Base-by-base conservation (phyloP, 75 land plant species). In the Adiantum capillusveneris region DNA sequence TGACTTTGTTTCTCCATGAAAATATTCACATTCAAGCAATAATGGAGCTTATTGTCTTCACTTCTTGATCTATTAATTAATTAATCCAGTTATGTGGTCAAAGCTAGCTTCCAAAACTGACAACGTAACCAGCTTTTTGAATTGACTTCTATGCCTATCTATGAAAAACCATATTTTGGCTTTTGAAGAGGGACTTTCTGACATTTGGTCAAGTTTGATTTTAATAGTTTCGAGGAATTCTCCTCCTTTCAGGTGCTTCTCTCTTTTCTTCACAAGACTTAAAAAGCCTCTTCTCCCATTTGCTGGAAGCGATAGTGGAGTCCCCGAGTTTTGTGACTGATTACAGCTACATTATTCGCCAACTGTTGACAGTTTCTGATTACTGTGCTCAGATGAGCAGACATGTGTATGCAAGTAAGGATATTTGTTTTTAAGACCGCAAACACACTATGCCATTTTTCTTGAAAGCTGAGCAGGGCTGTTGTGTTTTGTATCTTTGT, bases 301-400 rank as follows among this genome's bases (percentile, higher is more conserved):
- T 92, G 7, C 78, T 63, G 52, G 89, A 92, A 46, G 80, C 80
- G 21, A 48, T 85, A 37, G 63, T 57, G 43, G 88, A 80, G 48
- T 78, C 82, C 31, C 85, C 79, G 36, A 68, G 56, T 26, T 92
- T 84, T 66, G 81, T 79, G 7, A 74, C 80, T n/a, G 97, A 92
- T 31, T 92, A 92, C 65, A 69, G 86, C 28, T 60, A 62, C 49
- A 80, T 88, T 25, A 75, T 92, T 1, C 72, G 94, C 20, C 76
- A 82, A 69, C 78, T 92, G 31, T 31, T 84, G 42, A 29, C 63
- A 0, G 68, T 73, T 14, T 60, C 62, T 46, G 89, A 84, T 48
- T 88, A 92, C 60, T 72, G 84, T 53, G 59, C 78, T 51, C 86
- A 82, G 22, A 80, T 92, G 79, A 78, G 71, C 71, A 88, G 82